phyloP scores from a whole-genome alignment of 2,329 filamentous ascomycete genomes.

The Fusarium sp. region DNA sequence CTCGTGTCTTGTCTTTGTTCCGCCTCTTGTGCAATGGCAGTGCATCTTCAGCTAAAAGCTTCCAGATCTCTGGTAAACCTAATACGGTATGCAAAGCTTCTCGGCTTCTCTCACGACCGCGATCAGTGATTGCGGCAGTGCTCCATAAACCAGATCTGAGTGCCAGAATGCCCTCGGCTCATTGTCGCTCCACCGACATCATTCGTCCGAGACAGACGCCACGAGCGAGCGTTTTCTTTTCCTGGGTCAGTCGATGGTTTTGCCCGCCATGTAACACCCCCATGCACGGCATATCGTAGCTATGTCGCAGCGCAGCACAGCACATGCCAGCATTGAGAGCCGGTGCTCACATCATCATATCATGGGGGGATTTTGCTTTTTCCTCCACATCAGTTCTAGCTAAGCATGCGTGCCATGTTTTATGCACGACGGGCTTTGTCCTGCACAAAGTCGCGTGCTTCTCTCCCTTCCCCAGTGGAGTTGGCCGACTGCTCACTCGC shows the following conservation, averaged over 20 bases:
- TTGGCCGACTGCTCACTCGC: conserved; percentile 15
- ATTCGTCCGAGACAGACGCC: conserved; percentile 45
- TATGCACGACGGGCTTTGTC: conserved; percentile 40
- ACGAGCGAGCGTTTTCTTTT: conserved; percentile 34
- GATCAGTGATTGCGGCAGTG: conserved; percentile 19
- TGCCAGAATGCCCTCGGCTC: conserved; percentile 20
- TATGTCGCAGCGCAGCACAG: conserved; percentile 17
- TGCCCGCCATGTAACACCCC: conserved; percentile 24
- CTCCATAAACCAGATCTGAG: conserved; percentile 28
- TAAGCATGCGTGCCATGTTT: conserved; percentile 16
- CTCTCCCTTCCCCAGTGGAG: conserved; percentile 27
- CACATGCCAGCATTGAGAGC: conserved; percentile 19
- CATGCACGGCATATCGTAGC: conserved; percentile 39
- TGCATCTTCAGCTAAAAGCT: conserved; percentile 1
- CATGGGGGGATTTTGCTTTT: conserved; percentile 37
- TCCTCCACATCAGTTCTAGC: conserved; percentile 19
- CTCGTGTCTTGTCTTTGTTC: background rate
- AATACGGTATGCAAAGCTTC: conserved; percentile 19
- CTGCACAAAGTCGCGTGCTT: conserved; percentile 48
- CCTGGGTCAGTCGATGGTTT: conserved; percentile 34
- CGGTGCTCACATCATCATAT: conserved; percentile 38
- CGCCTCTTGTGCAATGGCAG: conserved; percentile 1
- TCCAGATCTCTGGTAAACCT: conserved; percentile 23
- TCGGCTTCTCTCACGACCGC: conserved; percentile 14
- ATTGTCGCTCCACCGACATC: conserved; percentile 34